Conservation (phyloP, 371 early-diverging fungal genomes). For the Lichtheimia ramosa region DNA sequence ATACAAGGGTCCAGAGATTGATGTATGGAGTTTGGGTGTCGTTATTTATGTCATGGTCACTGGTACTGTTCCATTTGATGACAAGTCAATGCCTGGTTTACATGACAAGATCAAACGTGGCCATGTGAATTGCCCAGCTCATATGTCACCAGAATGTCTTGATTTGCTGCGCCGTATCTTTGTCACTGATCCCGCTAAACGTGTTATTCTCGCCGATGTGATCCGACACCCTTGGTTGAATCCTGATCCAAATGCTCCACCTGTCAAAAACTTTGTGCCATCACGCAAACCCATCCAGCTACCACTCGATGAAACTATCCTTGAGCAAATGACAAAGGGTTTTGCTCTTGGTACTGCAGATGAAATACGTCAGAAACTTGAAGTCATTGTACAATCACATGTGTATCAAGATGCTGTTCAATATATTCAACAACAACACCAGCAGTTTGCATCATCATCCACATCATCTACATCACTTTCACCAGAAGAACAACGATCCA, state of each 20-base stretch:
- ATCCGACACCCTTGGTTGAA: conserved; percentile 85
- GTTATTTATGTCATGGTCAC: conserved; percentile 94
- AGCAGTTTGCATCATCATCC: background rate
- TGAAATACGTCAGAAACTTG: conserved; percentile 61
- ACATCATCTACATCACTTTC: conserved; percentile 9
- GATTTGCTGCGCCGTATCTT: conserved; percentile 80
- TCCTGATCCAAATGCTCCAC: conserved; percentile 62
- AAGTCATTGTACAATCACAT: conserved; percentile 51
- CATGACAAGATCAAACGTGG: conserved; percentile 93
- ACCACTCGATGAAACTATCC: conserved; percentile 70
- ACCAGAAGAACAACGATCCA: background rate
- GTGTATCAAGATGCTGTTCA: conserved; percentile 32
- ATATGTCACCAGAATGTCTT: conserved; percentile 77
- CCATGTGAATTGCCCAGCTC: conserved; percentile 78
- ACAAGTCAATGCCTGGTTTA: conserved; percentile 87
- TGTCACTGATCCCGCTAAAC: conserved; percentile 67
- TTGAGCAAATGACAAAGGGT: conserved; percentile 77
- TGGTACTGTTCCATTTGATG: conserved; percentile 97
- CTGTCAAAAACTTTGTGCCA: conserved; percentile 67
- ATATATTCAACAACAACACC: conserved; percentile 17
- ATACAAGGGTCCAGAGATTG: conserved; percentile 95
- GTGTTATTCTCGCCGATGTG: conserved; percentile 80
- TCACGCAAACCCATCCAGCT: conserved; percentile 64
- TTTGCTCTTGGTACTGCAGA: conserved; percentile 83
- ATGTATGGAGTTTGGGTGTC: conserved; percentile 96